phyloP scores from a whole-genome alignment of 1,284 basidiomycete species.

The Pulveroboletus sp. region DNA sequence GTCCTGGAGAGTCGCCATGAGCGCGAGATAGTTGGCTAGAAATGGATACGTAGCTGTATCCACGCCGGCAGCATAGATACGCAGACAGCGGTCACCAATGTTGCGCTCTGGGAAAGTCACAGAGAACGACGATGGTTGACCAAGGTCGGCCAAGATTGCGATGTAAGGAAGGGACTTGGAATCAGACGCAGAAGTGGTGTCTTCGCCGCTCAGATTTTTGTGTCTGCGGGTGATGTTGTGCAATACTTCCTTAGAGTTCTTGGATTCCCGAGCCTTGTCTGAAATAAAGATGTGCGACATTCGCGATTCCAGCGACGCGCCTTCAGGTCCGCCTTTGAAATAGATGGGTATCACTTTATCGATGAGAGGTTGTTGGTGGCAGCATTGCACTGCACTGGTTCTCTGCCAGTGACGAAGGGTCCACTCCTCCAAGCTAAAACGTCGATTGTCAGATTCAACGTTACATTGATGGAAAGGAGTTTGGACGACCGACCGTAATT shows the following conservation, averaged over 20 bases:
- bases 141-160: conserved; percentile 16
- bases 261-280: neutral
- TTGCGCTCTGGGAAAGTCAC: neutral
- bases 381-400: conserved; percentile 20
- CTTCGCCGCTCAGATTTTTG: neutral
- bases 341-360: conserved; percentile 18
- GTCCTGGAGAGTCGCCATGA: neutral
- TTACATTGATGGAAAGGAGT: neutral
- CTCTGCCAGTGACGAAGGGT: conserved; percentile 14
- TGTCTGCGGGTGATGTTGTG: neutral
- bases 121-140: neutral
- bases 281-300: conserved; percentile 18
- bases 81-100: conserved; percentile 2
- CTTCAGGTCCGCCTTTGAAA: conserved; percentile 2
- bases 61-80: conserved; percentile 9
- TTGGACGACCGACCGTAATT: neutral
- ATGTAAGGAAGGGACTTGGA: neutral
- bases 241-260: neutral
- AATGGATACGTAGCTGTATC: conserved; percentile 3
- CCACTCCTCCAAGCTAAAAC: conserved; percentile 1
- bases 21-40: neutral
- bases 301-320: neutral
- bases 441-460: neutral
- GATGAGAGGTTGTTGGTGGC: neutral
- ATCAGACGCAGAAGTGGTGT: too few relatives aligned